Conservation (phyloP, 805 yeast species). For the Scheffersomyces amazonensis region DNA sequence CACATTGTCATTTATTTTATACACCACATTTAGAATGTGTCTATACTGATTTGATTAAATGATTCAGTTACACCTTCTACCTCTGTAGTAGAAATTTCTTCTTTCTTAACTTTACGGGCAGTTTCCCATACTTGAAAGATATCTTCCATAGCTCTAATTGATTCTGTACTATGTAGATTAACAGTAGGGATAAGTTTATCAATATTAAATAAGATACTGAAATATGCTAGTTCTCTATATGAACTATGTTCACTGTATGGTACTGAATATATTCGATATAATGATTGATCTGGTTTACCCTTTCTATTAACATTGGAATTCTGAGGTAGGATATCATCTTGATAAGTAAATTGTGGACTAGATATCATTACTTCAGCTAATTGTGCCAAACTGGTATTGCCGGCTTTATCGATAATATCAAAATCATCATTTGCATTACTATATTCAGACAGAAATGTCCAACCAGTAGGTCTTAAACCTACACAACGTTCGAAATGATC, state of each 20-base stretch:
- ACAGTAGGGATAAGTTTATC: constrained; percentile 77
- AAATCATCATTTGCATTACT: not conserved
- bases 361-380: constrained; percentile 13
- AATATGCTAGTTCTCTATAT: constrained; percentile 70
- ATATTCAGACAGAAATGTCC: constrained; percentile 52
- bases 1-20: not conserved
- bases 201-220: constrained; percentile 53
- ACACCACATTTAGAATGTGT: not conserved
- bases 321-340: constrained; percentile 32
- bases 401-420: not conserved
- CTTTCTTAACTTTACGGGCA: constrained; percentile 11
- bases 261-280: constrained; percentile 51
- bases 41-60: too few species aligned
- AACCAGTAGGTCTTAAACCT: constrained; percentile 88
- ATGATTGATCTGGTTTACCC: constrained; percentile 17
- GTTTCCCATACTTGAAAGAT: constrained; percentile 31
- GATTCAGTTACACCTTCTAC: constrained; percentile 2
- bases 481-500: constrained; percentile 55
- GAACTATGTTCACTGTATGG: constrained; percentile 97
- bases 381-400: constrained; percentile 7
- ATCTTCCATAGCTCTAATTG: constrained; percentile 26
- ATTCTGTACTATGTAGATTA: constrained; percentile 30
- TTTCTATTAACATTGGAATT: constrained; percentile 13
- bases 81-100: constrained; percentile 8
- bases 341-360: constrained; percentile 18